Conservation (phyloP, 495 filamentous ascomycete genomes). For the Hypoxylon subgilvum region DNA sequence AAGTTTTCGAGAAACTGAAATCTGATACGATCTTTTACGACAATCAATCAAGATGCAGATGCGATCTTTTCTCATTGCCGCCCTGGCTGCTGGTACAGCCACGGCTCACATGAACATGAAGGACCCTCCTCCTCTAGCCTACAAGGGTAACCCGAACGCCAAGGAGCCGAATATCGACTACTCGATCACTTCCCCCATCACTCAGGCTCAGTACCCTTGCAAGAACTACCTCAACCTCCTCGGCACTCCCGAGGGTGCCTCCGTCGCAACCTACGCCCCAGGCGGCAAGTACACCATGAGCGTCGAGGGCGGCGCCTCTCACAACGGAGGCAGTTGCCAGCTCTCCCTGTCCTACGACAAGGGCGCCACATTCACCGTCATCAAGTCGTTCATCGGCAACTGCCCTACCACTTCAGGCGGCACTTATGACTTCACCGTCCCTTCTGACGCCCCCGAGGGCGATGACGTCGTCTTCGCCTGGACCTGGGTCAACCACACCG, state of each 20-base stretch:
- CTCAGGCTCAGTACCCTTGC: slow-evolving; percentile 63
- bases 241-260: slow-evolving; percentile 50
- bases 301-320: slow-evolving; percentile 61
- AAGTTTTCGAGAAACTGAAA: slow-evolving; percentile 12
- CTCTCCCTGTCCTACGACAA: slow-evolving; percentile 67
- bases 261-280: slow-evolving; percentile 59
- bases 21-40: slow-evolving; percentile 1
- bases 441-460: slow-evolving; percentile 63
- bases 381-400: slow-evolving; percentile 68
- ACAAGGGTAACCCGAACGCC: slow-evolving; percentile 58
- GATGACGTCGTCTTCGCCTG: slow-evolving; percentile 67
- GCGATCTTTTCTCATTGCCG: slow-evolving; percentile 35
- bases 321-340: slow-evolving; percentile 72
- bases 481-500: slow-evolving; percentile 69
- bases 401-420: slow-evolving; percentile 57
- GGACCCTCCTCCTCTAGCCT: slow-evolving; percentile 61
- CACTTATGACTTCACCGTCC: slow-evolving; percentile 68
- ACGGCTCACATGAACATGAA: slow-evolving; percentile 66
- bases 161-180: slow-evolving; percentile 53
- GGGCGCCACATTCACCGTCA: slow-evolving; percentile 65
- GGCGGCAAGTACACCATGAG: slow-evolving; percentile 65
- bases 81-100: slow-evolving; percentile 46
- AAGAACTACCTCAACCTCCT: slow-evolving; percentile 68
- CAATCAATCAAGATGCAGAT: slow-evolving; percentile 45
- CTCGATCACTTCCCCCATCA: slow-evolving; percentile 65